Percentiles rank a stretch among this genome's conserved stretches.
Evolutionary conservation across 352 stramenopile species (phyloP).

Genomic region (Phytopythium cucurbitacearum): DNA sequence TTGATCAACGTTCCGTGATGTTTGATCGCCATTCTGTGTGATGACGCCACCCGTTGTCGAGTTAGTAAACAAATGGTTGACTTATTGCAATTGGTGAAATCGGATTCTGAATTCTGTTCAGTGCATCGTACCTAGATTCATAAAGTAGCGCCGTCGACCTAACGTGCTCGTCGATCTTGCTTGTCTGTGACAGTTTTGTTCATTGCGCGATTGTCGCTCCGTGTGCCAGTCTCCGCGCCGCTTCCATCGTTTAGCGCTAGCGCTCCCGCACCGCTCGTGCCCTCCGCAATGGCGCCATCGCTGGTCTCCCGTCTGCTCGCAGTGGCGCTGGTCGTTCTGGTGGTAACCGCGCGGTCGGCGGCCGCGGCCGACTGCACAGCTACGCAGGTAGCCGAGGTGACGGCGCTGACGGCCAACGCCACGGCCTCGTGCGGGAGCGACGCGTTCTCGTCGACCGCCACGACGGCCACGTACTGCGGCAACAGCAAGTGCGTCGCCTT

Average conservation of each 20-base stretch:
- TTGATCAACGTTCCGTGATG: neutral
- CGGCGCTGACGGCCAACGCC: conserved; percentile 19
- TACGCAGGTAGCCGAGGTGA: conserved; percentile 15
- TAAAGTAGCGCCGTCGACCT: no score
- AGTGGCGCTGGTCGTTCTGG: conserved; percentile 1
- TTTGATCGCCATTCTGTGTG: neutral
- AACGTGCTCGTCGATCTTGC: no score
- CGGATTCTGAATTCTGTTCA: no score
- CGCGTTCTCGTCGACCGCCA: conserved; percentile 11
- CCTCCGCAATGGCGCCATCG: no score
- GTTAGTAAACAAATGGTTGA: no score
- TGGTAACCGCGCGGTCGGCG: neutral
- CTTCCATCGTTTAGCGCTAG: no score
- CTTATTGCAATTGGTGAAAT: no score
- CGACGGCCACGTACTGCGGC: conserved; percentile 10
- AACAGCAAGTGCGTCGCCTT: conserved; percentile 17
- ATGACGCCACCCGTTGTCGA: neutral
- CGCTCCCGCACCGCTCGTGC: no score
- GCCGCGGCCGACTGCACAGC: conserved; percentile 17
- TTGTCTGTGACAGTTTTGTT: neutral
- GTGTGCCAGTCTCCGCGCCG: neutral
- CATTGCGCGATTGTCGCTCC: neutral
- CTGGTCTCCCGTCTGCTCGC: neutral
- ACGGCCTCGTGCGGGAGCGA: conserved; percentile 23
- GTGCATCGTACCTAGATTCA: no score